phyloP scores from a whole-genome alignment of 257 asterid species.

The Fraxinus pennsylvanica region DNA sequence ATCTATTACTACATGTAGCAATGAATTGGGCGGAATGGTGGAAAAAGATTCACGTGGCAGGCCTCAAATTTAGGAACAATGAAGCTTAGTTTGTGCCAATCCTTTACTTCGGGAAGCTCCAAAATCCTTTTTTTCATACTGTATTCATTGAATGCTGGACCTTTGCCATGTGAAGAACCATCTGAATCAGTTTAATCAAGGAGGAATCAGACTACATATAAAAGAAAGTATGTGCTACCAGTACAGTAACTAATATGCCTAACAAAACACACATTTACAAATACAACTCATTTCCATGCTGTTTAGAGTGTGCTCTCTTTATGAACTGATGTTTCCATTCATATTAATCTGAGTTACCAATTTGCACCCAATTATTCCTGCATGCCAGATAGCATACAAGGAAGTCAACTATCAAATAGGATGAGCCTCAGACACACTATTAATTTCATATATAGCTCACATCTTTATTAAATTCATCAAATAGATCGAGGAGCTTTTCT shows the following conservation, averaged over 20 bases:
- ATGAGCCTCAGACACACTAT: neutral
- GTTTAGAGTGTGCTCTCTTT: neutral
- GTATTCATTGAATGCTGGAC: slow-evolving; percentile 27
- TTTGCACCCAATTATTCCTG: neutral
- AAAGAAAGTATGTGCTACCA: neutral
- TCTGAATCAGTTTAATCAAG: slow-evolving; percentile 33
- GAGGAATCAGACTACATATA: slow-evolving; percentile 11
- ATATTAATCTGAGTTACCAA: neutral
- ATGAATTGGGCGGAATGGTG: neutral
- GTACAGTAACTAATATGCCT: neutral
- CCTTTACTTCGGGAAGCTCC: slow-evolving; percentile 39
- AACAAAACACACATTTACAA: neutral
- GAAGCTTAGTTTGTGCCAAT: neutral
- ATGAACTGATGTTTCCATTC: neutral
- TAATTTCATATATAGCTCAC: neutral
- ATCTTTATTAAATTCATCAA: neutral
- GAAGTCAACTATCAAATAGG: neutral
- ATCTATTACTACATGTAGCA: neutral
- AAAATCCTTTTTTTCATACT: slow-evolving; percentile 25
- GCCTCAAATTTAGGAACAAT: too few species aligned
- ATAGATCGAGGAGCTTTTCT: neutral
- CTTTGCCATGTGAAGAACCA: slow-evolving; percentile 28
- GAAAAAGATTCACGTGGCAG: neutral
- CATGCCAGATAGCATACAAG: neutral
- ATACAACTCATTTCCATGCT: neutral